Conservation (phyloP, 768 basidiomycete genomes). For the Russula griseocarnosa region DNA sequence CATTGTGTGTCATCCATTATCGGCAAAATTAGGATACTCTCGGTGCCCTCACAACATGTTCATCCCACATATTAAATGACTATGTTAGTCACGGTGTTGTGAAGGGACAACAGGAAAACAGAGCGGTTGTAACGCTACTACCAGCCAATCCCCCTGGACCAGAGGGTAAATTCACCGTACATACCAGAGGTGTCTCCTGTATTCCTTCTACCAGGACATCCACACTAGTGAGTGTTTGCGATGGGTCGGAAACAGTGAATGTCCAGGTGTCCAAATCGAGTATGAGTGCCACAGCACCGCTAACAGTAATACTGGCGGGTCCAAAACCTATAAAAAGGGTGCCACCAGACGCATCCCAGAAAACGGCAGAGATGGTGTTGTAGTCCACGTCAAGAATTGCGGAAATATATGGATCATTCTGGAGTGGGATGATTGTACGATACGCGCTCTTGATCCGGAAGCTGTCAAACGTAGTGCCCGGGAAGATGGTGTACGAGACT, state of each 20-base stretch:
- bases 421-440: conserved; percentile 30
- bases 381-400: conserved; percentile 47
- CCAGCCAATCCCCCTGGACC: conserved; percentile 44
- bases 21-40: not conserved
- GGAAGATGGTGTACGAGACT: conserved; percentile 54
- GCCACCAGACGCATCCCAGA: conserved; percentile 52
- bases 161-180: conserved; percentile 43
- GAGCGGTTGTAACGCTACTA: conserved; percentile 40
- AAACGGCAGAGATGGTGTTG: conserved; percentile 46
- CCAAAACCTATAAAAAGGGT: conserved; percentile 39
- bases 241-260: conserved; percentile 62
- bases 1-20: conserved; percentile 12
- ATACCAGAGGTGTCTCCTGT: conserved; percentile 29
- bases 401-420: conserved; percentile 47
- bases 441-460: conserved; percentile 41
- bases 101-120: not conserved
- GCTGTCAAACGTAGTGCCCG: conserved; percentile 41
- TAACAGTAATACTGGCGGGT: conserved; percentile 38
- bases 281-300: conserved; percentile 44
- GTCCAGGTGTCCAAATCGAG: conserved; percentile 41
- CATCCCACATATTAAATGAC: not conserved
- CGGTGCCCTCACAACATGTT: not conserved
- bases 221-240: conserved; percentile 45
- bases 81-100: not conserved
- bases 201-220: conserved; percentile 37